Evolutionary conservation across 176 grass and related monocot species (phyloP), one percentile per base, ranked within the genome.

Genomic region (Carex cristatella): DNA sequence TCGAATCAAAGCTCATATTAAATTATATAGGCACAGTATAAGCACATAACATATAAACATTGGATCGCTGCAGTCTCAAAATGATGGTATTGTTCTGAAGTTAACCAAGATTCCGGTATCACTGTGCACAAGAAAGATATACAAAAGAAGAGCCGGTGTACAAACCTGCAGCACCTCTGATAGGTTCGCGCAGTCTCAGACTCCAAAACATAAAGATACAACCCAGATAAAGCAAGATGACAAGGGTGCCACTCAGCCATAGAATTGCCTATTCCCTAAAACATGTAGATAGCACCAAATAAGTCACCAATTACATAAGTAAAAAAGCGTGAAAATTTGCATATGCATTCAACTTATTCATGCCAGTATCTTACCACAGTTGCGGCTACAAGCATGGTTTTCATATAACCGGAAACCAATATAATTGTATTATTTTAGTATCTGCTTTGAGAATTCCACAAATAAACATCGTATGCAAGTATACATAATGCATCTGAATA

Each of bases 191-290:
- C 91, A 71, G 89, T 67, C 74, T 98, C 91, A 59, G 89, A 94
- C 54, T 98, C 96, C 90, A 98, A 87, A 84, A 94, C 89, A 88
- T 98, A 98, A 6, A 98, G 88, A 93, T 98, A 90, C 71, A 95
- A 87, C 72, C 93, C 96, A 86, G 93, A 98, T 90, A 95, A 90
- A 83, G 90, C 88, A 85, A 98, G 86, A 84, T 98, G 86, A 77
- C 96, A 95, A 44, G 87, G 61, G 82, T 95, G 93, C 96, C 96
- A 98, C 79, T 98, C 96, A 83, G 96, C 91, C 84, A 92, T 83
- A 4, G 91, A 95, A 93, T 95, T 87, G 30, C 96, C 96, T 84
- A 98, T 73, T 19, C 96, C 96, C 96, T 98, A 81, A 69, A 42
- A 15, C 7, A 66, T 85, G 83, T 6, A 88, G 81, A 65, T 62